These are phyloP conservation scores for Abortiporus biennis DNA, from an alignment of 1,284 basidiomycete species.

Conservation along the genomic window DNA sequence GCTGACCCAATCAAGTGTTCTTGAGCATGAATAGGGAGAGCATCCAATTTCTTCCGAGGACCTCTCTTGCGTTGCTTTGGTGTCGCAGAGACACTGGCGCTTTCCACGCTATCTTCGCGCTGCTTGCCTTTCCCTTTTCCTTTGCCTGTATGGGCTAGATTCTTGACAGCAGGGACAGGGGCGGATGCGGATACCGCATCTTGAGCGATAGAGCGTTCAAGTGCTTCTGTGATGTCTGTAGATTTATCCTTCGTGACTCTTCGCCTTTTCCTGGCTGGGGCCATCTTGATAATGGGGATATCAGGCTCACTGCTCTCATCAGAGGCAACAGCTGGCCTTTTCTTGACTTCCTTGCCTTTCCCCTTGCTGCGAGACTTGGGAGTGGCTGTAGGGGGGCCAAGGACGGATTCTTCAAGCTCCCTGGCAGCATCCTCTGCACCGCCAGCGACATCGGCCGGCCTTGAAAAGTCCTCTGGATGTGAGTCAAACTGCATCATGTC, in stretches of 20 bases:
- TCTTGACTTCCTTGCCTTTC: slow-evolving; percentile 36
- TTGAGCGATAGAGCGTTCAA: slow-evolving; percentile 30
- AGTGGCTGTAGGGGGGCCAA: slow-evolving; percentile 19
- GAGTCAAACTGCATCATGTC: slow-evolving; percentile 17
- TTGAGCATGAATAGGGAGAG: slow-evolving; percentile 32
- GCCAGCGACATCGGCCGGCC: slow-evolving; percentile 16
- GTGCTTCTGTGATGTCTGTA: slow-evolving; percentile 33
- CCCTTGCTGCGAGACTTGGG: slow-evolving; percentile 17
- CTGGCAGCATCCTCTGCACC: slow-evolving; percentile 36
- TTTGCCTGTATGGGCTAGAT: slow-evolving; percentile 21
- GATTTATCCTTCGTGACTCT: slow-evolving; percentile 32
- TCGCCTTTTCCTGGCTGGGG: slow-evolving; percentile 45
- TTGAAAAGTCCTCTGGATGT: slow-evolving; percentile 19
- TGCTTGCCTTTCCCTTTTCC: slow-evolving; percentile 39
- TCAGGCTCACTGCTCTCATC: slow-evolving; percentile 51
- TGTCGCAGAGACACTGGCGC: slow-evolving; percentile 31
- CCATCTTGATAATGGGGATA: slow-evolving; percentile 28
- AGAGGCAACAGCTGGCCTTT: slow-evolving; percentile 42
- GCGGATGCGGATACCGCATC: slow-evolving; percentile 21
- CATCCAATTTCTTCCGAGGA: slow-evolving; percentile 38
- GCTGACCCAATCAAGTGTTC: slow-evolving; percentile 35
- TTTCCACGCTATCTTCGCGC: slow-evolving; percentile 40
- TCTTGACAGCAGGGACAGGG: slow-evolving; percentile 20
- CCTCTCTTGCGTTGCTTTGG: slow-evolving; percentile 32
- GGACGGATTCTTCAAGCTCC: slow-evolving; percentile 35